Evolutionary conservation across 306 rosid species (phyloP), one percentile per base, ranked within the genome.

Genomic region (Fagus sylvatica): DNA sequence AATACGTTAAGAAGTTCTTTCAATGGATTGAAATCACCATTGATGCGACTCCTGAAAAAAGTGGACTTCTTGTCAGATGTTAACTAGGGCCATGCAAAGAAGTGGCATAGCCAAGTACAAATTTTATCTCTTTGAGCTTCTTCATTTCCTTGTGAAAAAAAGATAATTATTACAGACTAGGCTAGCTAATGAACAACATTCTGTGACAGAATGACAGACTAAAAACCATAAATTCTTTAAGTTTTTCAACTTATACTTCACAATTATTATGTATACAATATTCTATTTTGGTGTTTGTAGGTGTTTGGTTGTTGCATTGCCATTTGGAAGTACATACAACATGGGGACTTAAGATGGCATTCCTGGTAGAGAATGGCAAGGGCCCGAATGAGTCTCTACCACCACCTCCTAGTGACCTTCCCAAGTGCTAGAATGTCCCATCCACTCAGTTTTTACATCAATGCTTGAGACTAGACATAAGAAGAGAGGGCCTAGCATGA

Each of bases 291-390:
- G 59, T 53, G 53, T 10, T 6, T 75, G 83, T 54, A 93, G 98
- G 96, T 32, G 87, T 93, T 49, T 93, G 96, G 98, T 85, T 89
- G 68, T 30, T 89, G 66, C 96, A 93, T 83, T 93, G 98, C 76
- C 96, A 91, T 85, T 81, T 93, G 74, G 98, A 93, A 84, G 93
- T 87, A 56, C 94, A 91, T 87, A 93, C 93, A 1, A 88, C 91
- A 3, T 93, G 96, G 98, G 98, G 98, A 61, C 87, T 90, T 19
- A 91, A 87, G 86, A 89, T 89, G 94, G 93, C 90, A 66, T 91
- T 91, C 72, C 7, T 89, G 22, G 94, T 93, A 78, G 94, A 90
- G 30, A 84, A 90, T 57, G 96, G 96, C 1, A 34, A 70, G 42
- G 90, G 87, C 5, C 87, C 85, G 4, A 76, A 74, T 55, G 91